Evolutionary conservation across 768 basidiomycete species (phyloP).

Genomic region (Cyclocybe aegerita): DNA sequence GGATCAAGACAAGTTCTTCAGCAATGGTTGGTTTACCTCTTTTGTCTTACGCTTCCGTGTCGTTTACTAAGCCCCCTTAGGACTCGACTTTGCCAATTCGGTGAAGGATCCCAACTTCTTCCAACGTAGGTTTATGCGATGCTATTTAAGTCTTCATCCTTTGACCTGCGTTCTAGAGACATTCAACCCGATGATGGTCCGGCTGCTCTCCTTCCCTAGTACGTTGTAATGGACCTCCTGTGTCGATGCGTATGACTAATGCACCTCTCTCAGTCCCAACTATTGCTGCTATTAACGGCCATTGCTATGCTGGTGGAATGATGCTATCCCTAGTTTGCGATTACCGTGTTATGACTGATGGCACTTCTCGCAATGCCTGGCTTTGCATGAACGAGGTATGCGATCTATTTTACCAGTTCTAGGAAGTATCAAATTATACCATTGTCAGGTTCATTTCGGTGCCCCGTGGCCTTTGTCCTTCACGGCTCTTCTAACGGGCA

Average conservation of each 20-base stretch:
- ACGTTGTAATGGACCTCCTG: conserved; percentile 21
- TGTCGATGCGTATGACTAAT: neutral
- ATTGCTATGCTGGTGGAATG: conserved; percentile 84
- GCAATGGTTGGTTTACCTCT: conserved; percentile 55
- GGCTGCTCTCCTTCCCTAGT: conserved; percentile 80
- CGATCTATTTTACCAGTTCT: neutral
- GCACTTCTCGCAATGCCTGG: conserved; percentile 76
- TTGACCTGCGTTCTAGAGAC: conserved; percentile 43
- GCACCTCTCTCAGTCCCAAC: conserved; percentile 56
- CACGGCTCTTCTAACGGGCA: conserved; percentile 59
- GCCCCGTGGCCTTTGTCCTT: conserved; percentile 79
- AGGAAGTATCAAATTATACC: neutral
- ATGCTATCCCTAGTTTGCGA: conserved; percentile 82
- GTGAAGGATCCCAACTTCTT: conserved; percentile 61
- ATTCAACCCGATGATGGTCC: conserved; percentile 69
- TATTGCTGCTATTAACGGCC: conserved; percentile 80
- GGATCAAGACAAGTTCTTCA: conserved; percentile 86
- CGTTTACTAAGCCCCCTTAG: conserved; percentile 27
- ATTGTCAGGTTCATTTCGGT: conserved; percentile 71
- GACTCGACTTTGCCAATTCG: conserved; percentile 61
- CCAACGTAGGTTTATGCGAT: conserved; percentile 38
- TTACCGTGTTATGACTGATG: conserved; percentile 87
- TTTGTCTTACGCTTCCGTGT: conserved; percentile 1
- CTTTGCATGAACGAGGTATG: conserved; percentile 90
- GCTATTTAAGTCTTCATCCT: neutral